Evolutionary conservation across 306 rosid species (phyloP).

Genomic region (Ochetophila trinervis): DNA sequence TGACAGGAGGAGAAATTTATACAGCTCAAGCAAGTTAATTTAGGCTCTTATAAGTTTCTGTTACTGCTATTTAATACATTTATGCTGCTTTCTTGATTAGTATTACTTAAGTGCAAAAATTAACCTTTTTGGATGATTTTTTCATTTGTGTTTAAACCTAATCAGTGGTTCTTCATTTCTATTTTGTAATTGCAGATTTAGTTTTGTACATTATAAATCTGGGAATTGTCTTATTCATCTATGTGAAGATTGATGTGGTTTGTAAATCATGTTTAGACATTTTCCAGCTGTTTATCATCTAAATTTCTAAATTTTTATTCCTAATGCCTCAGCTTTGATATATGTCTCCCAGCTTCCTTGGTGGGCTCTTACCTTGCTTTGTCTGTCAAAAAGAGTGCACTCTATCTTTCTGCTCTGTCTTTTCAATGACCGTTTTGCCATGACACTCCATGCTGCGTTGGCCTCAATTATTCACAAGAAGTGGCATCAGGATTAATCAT

Average conservation of each 20-base stretch:
- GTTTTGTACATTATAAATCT: slow-evolving; percentile 72
- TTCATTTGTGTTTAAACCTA: not conserved
- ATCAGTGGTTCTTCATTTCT: not conserved
- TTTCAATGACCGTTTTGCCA: slow-evolving; percentile 83
- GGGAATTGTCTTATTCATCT: slow-evolving; percentile 60
- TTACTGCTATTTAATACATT: no score
- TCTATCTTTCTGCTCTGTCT: slow-evolving; percentile 91
- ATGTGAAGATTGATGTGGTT: slow-evolving; percentile 76
- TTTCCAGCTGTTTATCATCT: not conserved
- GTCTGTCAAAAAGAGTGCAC: slow-evolving; percentile 87
- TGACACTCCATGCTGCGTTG: slow-evolving; percentile 72
- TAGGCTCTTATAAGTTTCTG: not conserved
- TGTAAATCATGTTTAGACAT: slow-evolving; percentile 8
- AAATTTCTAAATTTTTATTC: not conserved
- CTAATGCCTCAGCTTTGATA: slow-evolving; percentile 8
- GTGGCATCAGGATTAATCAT: slow-evolving; percentile 87
- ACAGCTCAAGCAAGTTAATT: slow-evolving; percentile 65
- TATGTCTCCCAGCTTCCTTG: slow-evolving; percentile 60
- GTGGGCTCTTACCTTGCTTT: slow-evolving; percentile 81
- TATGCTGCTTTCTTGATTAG: no score
- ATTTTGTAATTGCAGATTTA: slow-evolving; percentile 52
- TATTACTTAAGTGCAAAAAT: no score
- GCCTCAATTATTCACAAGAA: slow-evolving; percentile 53
- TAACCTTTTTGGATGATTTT: no score
- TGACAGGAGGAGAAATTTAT: slow-evolving; percentile 66